Evolutionary conservation across 2,329 filamentous ascomycete species (phyloP).

Genomic region (Hansfordia pulvinata): DNA sequence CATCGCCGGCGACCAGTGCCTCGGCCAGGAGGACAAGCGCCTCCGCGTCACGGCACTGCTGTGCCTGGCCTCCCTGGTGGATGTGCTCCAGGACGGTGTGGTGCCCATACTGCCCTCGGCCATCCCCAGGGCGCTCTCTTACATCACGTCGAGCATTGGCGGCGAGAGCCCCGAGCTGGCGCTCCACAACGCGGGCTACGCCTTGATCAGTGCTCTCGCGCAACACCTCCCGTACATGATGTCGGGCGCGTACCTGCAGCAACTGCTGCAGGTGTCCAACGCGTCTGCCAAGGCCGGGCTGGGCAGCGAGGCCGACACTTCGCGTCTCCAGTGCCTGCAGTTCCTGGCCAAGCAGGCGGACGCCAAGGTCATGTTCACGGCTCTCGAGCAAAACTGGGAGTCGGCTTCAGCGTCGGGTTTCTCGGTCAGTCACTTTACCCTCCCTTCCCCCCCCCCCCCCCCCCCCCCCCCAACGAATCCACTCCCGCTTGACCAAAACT

Average conservation of each 20-base stretch:
- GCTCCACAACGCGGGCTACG: slow-evolving; percentile 71
- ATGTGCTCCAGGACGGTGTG: slow-evolving; percentile 75
- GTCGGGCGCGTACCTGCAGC: slow-evolving; percentile 59
- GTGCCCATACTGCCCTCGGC: slow-evolving; percentile 70
- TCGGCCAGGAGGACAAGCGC: slow-evolving; percentile 59
- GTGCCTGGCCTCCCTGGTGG: slow-evolving; percentile 78
- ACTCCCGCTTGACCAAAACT: too few relatives aligned
- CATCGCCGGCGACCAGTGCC: slow-evolving; percentile 62
- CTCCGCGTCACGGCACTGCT: slow-evolving; percentile 76
- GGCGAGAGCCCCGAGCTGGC: slow-evolving; percentile 39
- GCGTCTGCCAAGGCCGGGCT: slow-evolving; percentile 52
- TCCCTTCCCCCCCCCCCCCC: neutral
- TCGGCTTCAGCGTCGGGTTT: slow-evolving; percentile 49
- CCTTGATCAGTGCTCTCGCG: slow-evolving; percentile 65
- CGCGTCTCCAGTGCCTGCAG: slow-evolving; percentile 54
- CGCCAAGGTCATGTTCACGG: slow-evolving; percentile 60
- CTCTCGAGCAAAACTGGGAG: slow-evolving; percentile 59
- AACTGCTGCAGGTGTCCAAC: slow-evolving; percentile 59
- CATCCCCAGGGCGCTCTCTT: slow-evolving; percentile 56
- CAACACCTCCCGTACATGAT: slow-evolving; percentile 86
- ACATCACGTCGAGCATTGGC: slow-evolving; percentile 52
- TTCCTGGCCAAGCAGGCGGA: slow-evolving; percentile 68
- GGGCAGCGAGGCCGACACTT: slow-evolving; percentile 47
- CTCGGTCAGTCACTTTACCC: slow-evolving; percentile 32
- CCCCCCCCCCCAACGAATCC: slow-evolving; percentile 14